Evolutionary conservation across 345 rosid genomes (phyloP), one percentile per base, ranked within the genome.

Genomic region (Pelargonium nanum): DNA sequence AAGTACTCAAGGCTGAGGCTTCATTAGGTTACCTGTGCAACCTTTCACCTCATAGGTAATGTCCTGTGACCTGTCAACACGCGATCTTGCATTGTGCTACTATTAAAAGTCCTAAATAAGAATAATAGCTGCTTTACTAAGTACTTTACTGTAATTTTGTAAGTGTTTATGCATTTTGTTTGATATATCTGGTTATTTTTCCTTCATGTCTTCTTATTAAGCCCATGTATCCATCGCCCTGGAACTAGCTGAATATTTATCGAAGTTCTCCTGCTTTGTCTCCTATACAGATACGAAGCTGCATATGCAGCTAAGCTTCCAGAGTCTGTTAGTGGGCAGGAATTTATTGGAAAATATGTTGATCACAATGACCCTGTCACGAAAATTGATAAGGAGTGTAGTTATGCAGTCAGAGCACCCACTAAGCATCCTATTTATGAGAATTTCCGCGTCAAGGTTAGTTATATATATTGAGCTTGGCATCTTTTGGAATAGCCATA

Each of bases 281-380:
- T 60, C 58, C 17, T 26, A 66, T 61, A 26, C 80, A 93, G 97
- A 72, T 93, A 76, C 61, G 97, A 93, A 81, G 96, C 92, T 57
- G 77, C 83, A 57, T 93, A 90, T 56, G 75, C 80, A 17, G 81
- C 76, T 63, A 69, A 66, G 63, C 80, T 94, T 77, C 99, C 95
- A 28, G 82, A 90, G 58, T 76, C 78, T 62, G 78, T 90, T 26
- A 66, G 74, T 69, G 99, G 99, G 59, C 82, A 83, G 72, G 58
- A 53, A 50, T 90, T 93, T 70, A 62, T 86, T 64, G 83, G 77
- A 64, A 76, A 83, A 68, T 88, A 81, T 67, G 23, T 21, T 52
- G 82, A 88, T 69, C 97, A 93, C 52, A 83, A 80, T 63, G 99
- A 93, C 84, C 74, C 82, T 13, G 99, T 93, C 70, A 90, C 99